Percentiles rank a stretch among this genome's conserved stretches.
Evolutionary conservation across 2,329 filamentous ascomycete genomes (phyloP).

Genomic region (Leptographium wingfieldii): DNA sequence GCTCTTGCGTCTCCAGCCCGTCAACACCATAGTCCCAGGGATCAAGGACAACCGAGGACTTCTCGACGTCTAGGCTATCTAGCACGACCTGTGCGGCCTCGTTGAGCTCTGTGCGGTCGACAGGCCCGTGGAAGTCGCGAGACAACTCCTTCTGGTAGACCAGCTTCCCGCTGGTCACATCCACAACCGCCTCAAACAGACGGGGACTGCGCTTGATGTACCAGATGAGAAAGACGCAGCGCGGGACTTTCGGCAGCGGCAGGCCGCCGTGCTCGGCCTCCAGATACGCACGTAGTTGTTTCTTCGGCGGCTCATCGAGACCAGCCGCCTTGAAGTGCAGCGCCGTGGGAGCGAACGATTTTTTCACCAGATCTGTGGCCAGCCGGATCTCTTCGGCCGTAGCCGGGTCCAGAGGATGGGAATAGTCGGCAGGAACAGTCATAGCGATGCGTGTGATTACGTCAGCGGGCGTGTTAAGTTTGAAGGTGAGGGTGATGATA

Average conservation of each 20-base stretch:
- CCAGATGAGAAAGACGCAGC: not conserved
- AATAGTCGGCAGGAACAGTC: not conserved
- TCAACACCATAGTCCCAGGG: constrained; percentile 52
- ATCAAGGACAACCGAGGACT: constrained; percentile 45
- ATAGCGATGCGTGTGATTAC: not conserved
- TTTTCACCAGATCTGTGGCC: constrained; percentile 33
- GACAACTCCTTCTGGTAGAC: constrained; percentile 46
- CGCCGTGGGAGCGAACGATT: constrained; percentile 38
- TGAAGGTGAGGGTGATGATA: not conserved
- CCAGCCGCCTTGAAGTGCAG: constrained; percentile 15
- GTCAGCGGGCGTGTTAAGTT: not conserved
- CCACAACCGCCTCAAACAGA: constrained; percentile 43
- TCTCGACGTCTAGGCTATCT: constrained; percentile 40
- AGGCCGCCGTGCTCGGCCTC: not conserved
- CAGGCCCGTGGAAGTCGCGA: constrained; percentile 44
- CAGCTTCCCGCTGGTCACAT: constrained; percentile 35
- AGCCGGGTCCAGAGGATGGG: constrained; percentile 43
- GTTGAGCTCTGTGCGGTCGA: constrained; percentile 47
- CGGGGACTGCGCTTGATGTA: constrained; percentile 29
- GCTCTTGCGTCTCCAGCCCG: constrained; percentile 17
- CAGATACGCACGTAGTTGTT: not conserved
- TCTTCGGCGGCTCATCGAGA: constrained; percentile 1
- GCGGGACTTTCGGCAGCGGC: not conserved
- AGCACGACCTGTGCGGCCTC: constrained; percentile 42
- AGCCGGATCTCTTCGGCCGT: constrained; percentile 39